Evolutionary conservation across 2,329 filamentous ascomycete genomes (phyloP).

Genomic region (Fusarium sp.): DNA sequence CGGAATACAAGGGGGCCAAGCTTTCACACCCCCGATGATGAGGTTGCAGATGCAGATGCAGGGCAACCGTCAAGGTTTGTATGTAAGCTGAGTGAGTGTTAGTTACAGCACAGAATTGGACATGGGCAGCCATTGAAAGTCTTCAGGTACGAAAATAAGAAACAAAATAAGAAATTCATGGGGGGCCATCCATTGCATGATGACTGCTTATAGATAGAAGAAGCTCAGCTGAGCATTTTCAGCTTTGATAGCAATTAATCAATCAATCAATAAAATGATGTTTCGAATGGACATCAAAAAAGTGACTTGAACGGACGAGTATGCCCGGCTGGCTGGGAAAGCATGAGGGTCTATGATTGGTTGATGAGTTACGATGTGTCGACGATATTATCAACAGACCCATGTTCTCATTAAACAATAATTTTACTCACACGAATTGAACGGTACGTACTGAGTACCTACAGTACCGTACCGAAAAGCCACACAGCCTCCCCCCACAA

Average conservation of each 20-base stretch:
- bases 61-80: conserved; percentile 23
- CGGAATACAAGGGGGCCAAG: conserved; percentile 25
- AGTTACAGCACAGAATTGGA: neutral
- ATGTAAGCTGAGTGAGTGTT: conserved; percentile 7
- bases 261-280: conserved; percentile 1
- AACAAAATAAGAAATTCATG: neutral
- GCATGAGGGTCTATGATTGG: conserved; percentile 9
- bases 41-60: conserved; percentile 18
- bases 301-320: neutral
- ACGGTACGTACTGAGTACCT: conserved; percentile 16
- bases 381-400: conserved; percentile 35
- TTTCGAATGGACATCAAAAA: neutral
- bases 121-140: neutral
- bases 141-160: neutral
- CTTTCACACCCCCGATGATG: conserved; percentile 9
- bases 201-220: neutral
- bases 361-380: conserved; percentile 18
- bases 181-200: neutral
- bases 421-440: conserved; percentile 41
- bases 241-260: neutral
- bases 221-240: neutral
- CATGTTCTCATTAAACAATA: conserved; percentile 40
- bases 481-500: conserved; percentile 34
- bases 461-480: neutral
- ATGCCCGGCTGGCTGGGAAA: neutral